Base-by-base conservation (phyloP, 2,329 filamentous ascomycete genomes). In the Apiospora koreana region DNA sequence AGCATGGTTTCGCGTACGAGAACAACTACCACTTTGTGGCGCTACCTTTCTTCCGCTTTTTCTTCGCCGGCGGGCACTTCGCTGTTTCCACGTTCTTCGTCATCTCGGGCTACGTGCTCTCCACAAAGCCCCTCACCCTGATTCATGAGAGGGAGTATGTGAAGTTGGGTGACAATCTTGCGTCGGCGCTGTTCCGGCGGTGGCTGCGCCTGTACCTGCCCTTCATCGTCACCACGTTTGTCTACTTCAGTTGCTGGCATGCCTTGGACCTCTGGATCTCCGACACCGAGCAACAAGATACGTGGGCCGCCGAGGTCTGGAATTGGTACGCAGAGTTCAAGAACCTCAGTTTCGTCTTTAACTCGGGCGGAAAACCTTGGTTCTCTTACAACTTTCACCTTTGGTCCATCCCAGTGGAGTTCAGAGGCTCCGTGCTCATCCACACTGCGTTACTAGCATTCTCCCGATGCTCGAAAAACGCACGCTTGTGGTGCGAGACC, bases 291-390 rank as follows among this genome's bases (percentile, higher is more conserved):
- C 77, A 80, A 14, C 78, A 86, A 71, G 73, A 73, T 5, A 86
- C 74, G 42, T 84, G 85, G 74, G 71, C 76, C 9, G 84, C 83
- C 14, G 88, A 90, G 74, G 71, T 89, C 1, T 87, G 85, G 81
- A 74, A 77, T 7, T 83, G 85, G 75, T 86, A 86, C 72, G 71
- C 77, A 71, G 88, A 92, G 76, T 83, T 88, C 76, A 93, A 92
- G 77, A 92, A 92, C 78, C 92, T 91, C 80, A 92, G 86, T 79
- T 93, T 91, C 76, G 77, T 92, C 48, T 93, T 89, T 80, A 86
- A 87, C 54, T 83, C 83, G 9, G 88, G 88, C 8, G 87, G 86
- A 1, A 80, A 85, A 12, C 85, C 87, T 14, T 91, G 88, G 83
- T 84, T 90, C 69, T 79, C 80, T 16, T 88, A 88, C 79, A 89